Conservation (phyloP, 2,329 filamentous ascomycete species). For the Canariomyces notabilis region DNA sequence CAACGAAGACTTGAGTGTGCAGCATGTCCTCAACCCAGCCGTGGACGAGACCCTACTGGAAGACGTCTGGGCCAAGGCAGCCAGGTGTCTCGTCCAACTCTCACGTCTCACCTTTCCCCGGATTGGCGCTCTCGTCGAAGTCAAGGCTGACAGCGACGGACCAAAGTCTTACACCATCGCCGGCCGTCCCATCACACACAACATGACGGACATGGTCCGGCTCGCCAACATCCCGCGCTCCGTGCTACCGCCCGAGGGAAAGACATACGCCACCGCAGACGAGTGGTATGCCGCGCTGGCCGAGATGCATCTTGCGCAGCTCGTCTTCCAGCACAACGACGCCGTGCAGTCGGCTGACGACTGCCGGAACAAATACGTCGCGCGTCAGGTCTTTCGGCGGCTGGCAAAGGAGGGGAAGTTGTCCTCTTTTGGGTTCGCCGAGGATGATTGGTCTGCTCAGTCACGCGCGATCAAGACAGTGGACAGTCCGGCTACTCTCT, state of each 20-base stretch:
- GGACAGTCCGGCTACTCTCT: too few species aligned
- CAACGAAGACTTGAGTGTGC: neutral
- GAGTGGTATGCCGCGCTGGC: conserved; percentile 35
- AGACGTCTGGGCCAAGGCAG: conserved; percentile 1
- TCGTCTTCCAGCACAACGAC: conserved; percentile 39
- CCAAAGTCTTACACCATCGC: conserved; percentile 22
- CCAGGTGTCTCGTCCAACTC: neutral
- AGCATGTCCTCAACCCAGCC: neutral
- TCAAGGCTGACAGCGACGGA: too few species aligned
- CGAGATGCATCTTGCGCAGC: conserved; percentile 35
- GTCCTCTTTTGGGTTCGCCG: conserved; percentile 27
- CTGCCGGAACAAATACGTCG: conserved; percentile 38
- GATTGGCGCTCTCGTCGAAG: neutral
- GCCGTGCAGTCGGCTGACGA: conserved; percentile 33
- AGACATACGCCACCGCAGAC: conserved; percentile 23
- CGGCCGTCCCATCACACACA: conserved; percentile 35
- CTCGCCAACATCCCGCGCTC: conserved; percentile 16
- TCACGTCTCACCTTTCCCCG: neutral
- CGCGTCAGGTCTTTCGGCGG: conserved; percentile 36
- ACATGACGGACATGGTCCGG: conserved; percentile 37
- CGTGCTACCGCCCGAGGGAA: conserved; percentile 19
- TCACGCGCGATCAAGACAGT: too few species aligned
- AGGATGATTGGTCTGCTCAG: conserved; percentile 25
- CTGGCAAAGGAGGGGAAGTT: conserved; percentile 28
- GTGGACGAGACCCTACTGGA: neutral